Base-by-base conservation (phyloP, 108 stramenopile genomes). In the Discostella stelligeroides region DNA sequence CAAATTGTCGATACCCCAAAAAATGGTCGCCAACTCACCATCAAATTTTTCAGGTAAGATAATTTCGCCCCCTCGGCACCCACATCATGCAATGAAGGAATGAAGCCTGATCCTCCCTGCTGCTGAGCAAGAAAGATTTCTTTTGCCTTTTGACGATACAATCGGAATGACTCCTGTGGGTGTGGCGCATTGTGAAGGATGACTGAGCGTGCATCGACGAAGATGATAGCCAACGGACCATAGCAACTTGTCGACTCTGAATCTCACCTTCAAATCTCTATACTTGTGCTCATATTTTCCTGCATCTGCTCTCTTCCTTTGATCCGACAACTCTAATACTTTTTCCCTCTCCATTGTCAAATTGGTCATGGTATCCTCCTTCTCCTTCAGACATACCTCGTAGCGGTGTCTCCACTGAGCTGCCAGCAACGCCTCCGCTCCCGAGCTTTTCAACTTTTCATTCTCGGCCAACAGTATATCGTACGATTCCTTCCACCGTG, bases 351-450 rank as follows among this genome's bases (percentile, higher is more conserved):
- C 86, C 63, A 83, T 76, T 58, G 78, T 72, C 25, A 96, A 71
- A 66, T 76, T 75, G 0, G 81, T 76, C 27, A 90, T 48, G n/a
- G 87, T 65, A 37, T 85, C 88, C 59, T 94, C 92, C 60, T 91
- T 94, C 55, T 97, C 96, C 64, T 82, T 79, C 45, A 88, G 47
- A 68, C 86, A 88, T 29, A 79, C 59, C 75, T 97, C 96, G 68
- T 94, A 97, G 15, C 96, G 86, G 73, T 92, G 87, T 63, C 96
- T 73, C 96, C 96, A 97, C 79, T 97, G 94, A 11, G 92, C 85
- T 20, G 96, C 96, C 59, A 95, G 69, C 40, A 94, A 60, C 2
- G 94, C 91, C 77, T 97, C 96, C 0, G 90, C 90, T 20, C 96
- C 94, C 6, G 88, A 83, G 42, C 84, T 85, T 66, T 92, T 91